Base-by-base conservation (phyloP, 2,329 filamentous ascomycete species). In the Coniella vitis region DNA sequence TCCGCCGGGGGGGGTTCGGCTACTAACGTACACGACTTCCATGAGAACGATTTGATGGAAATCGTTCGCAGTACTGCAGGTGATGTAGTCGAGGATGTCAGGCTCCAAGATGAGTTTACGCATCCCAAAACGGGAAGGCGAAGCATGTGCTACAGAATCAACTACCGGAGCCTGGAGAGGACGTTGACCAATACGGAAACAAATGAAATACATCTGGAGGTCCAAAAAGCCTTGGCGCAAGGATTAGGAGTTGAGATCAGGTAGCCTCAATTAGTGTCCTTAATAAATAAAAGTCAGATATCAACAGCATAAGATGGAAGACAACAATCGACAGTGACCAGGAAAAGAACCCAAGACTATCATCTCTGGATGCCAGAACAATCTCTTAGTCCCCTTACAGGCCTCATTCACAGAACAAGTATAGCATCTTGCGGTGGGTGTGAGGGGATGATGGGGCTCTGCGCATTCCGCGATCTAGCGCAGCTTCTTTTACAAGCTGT, bases 1-100 rank as follows among this genome's bases (percentile, higher is more conserved):
- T 66, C 71, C 19, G 75, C 68, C 3, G 75, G 70, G 12, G 75
- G 75, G 22, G 73, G 69, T 46, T 60, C 56, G 4, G 61, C 56
- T 38, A 66, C 60, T 50, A 72, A 65, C 58, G 65, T 57, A 50
- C 62, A 66, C 22, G 69, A 71, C 58, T 89, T 95, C 63, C 91
- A 97, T 65, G 90, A 94, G 65, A 97, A 97, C 68, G 93, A 98
- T 66, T 74, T 97, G 45, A 97, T 97, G 91, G 93, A 97, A 68
- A 78, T 96, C 49, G 87, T 96, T 16, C 83, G 93, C 56, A 83
- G 83, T 57, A 75, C 91, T 40, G 87, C 82, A 9, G 90, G 90
- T 44, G 87, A 95, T 64, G 68, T 83, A 19, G 89, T 93, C 32
- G 93, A 98, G 69, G 89, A 95, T 64, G 91, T 97, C 44, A 75